phyloP scores from a whole-genome alignment of 768 basidiomycete genomes.

The Russula lepida region DNA sequence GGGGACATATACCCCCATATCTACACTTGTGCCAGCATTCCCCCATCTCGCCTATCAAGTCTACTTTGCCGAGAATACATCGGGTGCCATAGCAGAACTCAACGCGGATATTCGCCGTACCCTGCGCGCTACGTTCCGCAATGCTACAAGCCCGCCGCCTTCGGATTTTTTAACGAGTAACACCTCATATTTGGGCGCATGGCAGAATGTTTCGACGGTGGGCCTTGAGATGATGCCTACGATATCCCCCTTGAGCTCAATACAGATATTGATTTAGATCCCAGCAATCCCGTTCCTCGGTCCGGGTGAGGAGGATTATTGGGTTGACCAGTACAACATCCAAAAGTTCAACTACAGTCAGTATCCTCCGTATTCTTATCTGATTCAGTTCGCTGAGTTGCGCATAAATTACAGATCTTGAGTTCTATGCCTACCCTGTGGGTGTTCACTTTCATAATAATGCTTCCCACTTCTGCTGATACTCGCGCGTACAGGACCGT shows the following conservation, averaged over 20 bases:
- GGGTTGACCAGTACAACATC: slow-evolving; percentile 48
- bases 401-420: slow-evolving; percentile 38
- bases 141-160: slow-evolving; percentile 48
- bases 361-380: slow-evolving; percentile 23
- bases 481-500: slow-evolving; percentile 29
- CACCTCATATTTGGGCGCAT: slow-evolving; percentile 46
- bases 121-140: slow-evolving; percentile 48
- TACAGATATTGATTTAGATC: slow-evolving; percentile 33
- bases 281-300: slow-evolving; percentile 55
- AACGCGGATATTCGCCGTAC: slow-evolving; percentile 47
- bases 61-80: slow-evolving; percentile 47
- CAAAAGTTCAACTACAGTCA: slow-evolving; percentile 57
- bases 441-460: slow-evolving; percentile 29
- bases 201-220: slow-evolving; percentile 38
- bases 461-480: background rate
- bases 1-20: slow-evolving; percentile 39
- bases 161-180: slow-evolving; percentile 41
- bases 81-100: slow-evolving; percentile 45
- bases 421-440: slow-evolving; percentile 48
- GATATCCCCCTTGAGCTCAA: background rate
- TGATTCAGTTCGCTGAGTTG: background rate
- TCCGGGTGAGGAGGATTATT: slow-evolving; percentile 56
- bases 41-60: slow-evolving; percentile 49
- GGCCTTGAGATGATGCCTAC: background rate
- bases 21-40: slow-evolving; percentile 33